phyloP scores from a whole-genome alignment of 2,329 filamentous ascomycete genomes.

The Ascocoryne sarcoides region DNA sequence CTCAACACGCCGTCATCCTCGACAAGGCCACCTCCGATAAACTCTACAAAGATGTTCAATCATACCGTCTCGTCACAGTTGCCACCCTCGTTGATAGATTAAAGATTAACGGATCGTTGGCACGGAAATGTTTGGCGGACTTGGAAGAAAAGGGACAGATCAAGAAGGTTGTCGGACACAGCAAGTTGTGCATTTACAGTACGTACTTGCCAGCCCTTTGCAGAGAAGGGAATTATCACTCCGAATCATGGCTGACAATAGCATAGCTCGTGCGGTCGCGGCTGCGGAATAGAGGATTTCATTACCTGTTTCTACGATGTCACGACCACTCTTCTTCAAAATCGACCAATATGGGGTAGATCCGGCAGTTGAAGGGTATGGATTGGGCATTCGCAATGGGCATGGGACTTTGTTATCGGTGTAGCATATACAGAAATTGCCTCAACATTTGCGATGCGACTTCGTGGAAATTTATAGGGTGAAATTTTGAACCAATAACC shows the following conservation, averaged over 20 bases:
- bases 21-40: conserved; percentile 97
- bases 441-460: conserved; percentile 16
- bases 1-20: conserved; percentile 97
- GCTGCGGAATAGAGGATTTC: conserved; percentile 34
- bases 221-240: not conserved
- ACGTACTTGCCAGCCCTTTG: conserved; percentile 32
- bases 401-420: conserved; percentile 26
- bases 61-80: conserved; percentile 98
- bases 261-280: conserved; percentile 51
- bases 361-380: conserved; percentile 21
- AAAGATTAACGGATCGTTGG: conserved; percentile 99
- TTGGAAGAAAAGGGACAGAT: conserved; percentile 98
- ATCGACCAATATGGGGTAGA: conserved; percentile 20
- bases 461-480: too few species aligned
- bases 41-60: conserved; percentile 99
- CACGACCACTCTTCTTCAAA: conserved; percentile 23
- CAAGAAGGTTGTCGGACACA: conserved; percentile 95
- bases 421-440: conserved; percentile 29
- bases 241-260: conserved; percentile 23
- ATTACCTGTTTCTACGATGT: conserved; percentile 23
- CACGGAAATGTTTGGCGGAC: conserved; percentile 79
- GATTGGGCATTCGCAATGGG: conserved; percentile 27
- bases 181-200: conserved; percentile 98
- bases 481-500: too few species aligned
- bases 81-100: conserved; percentile 97